Evolutionary conservation across 768 basidiomycete species (phyloP).

Genomic region (Lentinula edodes): DNA sequence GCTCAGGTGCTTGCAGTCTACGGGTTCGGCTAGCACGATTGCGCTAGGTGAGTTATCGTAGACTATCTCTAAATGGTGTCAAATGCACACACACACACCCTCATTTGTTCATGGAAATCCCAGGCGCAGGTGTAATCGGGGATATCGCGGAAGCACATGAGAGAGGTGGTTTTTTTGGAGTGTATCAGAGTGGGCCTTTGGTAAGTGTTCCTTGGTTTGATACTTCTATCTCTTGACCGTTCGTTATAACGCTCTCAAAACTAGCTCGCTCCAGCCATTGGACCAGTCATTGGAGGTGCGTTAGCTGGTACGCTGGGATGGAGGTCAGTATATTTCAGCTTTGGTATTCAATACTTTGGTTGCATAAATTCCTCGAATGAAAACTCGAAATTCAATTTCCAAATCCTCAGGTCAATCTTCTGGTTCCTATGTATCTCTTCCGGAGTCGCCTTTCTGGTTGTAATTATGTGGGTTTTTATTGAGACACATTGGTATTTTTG

Average conservation of each 20-base stretch:
- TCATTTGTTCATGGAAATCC: neutral
- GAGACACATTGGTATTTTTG: slow-evolving; percentile 19
- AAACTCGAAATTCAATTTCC: neutral
- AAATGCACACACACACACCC: neutral
- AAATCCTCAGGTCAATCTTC: slow-evolving; percentile 43
- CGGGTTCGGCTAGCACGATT: slow-evolving; percentile 74
- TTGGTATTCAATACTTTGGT: neutral
- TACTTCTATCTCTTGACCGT: too few species aligned
- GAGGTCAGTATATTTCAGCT: slow-evolving; percentile 34
- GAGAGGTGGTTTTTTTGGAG: slow-evolving; percentile 70
- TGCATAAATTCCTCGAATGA: too few species aligned
- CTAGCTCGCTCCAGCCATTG: slow-evolving; percentile 56
- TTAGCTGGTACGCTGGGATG: slow-evolving; percentile 56
- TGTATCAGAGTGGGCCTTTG: slow-evolving; percentile 60
- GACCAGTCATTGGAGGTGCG: slow-evolving; percentile 55
- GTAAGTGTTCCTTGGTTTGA: slow-evolving; percentile 12
- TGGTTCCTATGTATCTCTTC: slow-evolving; percentile 55
- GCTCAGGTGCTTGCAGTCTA: slow-evolving; percentile 74
- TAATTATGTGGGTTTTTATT: slow-evolving; percentile 37
- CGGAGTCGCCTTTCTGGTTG: slow-evolving; percentile 36
- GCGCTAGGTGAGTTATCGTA: slow-evolving; percentile 47
- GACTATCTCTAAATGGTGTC: neutral
- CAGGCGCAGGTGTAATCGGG: slow-evolving; percentile 70
- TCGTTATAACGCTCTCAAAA: too few species aligned
- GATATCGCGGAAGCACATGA: slow-evolving; percentile 72